Evolutionary conservation across 169 alveolate genomes (phyloP).

Genomic region (Cryptosporidium sp.): DNA sequence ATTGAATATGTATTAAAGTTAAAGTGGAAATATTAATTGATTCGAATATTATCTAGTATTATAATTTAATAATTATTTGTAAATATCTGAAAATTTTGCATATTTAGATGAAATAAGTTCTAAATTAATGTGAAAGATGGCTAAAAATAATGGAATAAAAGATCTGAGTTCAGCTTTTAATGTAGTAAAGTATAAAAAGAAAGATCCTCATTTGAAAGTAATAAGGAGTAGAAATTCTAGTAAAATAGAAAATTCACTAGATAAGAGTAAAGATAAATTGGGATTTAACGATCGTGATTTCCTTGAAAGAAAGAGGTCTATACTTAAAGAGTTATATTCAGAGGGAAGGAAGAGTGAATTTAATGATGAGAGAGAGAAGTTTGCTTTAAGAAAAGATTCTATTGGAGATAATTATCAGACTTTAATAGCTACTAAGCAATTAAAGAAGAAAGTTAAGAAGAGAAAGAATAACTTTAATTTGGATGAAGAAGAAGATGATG

Average conservation of each 20-base stretch:
- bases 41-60: not conserved
- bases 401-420: constrained; percentile 4
- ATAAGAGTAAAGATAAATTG: not conserved
- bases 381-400: constrained; percentile 11
- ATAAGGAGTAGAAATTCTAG: not conserved
- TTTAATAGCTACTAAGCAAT: constrained; percentile 16
- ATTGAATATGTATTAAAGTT: not conserved
- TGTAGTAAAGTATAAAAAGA: not conserved
- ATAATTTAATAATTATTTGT: not conserved
- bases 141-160: not conserved
- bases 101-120: not conserved
- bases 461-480: constrained; percentile 16
- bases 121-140: constrained; percentile 20
- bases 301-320: constrained; percentile 15
- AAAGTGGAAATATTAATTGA: not conserved
- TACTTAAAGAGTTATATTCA: constrained; percentile 28
- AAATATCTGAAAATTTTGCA: too few species aligned
- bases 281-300: constrained; percentile 24
- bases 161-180: constrained; percentile 54
- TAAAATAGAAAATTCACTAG: not conserved
- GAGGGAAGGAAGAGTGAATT: constrained; percentile 57
- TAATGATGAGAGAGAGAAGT: constrained; percentile 66
- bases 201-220: constrained; percentile 33
- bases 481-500: constrained; percentile 11
- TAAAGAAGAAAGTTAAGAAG: constrained; percentile 21